A percentile compares a stretch with the other conserved stretches of the same genome.
These are phyloP conservation scores for Phoma herbarum DNA, from an alignment of 2,329 filamentous ascomycete genomes.

Conservation along the genomic window DNA sequence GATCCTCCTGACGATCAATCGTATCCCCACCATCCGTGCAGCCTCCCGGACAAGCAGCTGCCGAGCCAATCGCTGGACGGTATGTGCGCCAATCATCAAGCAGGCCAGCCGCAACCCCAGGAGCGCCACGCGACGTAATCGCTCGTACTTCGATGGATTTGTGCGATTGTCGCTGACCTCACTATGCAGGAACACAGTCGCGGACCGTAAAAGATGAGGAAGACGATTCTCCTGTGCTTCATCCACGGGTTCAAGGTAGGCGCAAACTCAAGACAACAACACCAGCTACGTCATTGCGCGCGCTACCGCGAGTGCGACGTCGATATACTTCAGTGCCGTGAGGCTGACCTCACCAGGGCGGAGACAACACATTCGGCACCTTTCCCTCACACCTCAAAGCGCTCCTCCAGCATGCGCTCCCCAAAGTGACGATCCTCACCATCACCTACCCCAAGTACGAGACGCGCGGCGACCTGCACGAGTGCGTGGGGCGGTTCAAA, in stretches of 20 bases:
- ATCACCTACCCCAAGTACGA: conserved; percentile 83
- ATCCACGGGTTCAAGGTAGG: conserved; percentile 86
- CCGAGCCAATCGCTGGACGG: conserved; percentile 11
- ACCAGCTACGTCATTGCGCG: conserved; percentile 4
- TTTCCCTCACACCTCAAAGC: conserved; percentile 77
- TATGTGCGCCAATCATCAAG: conserved; percentile 15
- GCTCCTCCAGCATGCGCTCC: conserved; percentile 71
- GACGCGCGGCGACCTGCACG: conserved; percentile 77
- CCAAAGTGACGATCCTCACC: conserved; percentile 71
- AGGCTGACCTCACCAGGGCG: conserved; percentile 63
- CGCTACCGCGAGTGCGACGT: background rate
- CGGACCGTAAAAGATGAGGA: conserved; percentile 67
- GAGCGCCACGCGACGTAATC: conserved; percentile 32
- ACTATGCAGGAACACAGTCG: conserved; percentile 48
- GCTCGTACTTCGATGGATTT: conserved; percentile 2
- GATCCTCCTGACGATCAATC: conserved; percentile 16
- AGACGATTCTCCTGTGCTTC: conserved; percentile 82
- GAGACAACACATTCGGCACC: conserved; percentile 77
- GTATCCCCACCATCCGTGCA: background rate
- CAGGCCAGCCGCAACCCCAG: conserved; percentile 32
- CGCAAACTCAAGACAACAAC: background rate
- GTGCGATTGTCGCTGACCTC: conserved; percentile 19
- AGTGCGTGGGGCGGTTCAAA: conserved; percentile 76
- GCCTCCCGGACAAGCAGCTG: background rate
- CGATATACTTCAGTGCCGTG: background rate